These are phyloP conservation scores for Coemansia sp. DNA, from an alignment of 192 early-diverging fungal species.

Conservation along the genomic window DNA sequence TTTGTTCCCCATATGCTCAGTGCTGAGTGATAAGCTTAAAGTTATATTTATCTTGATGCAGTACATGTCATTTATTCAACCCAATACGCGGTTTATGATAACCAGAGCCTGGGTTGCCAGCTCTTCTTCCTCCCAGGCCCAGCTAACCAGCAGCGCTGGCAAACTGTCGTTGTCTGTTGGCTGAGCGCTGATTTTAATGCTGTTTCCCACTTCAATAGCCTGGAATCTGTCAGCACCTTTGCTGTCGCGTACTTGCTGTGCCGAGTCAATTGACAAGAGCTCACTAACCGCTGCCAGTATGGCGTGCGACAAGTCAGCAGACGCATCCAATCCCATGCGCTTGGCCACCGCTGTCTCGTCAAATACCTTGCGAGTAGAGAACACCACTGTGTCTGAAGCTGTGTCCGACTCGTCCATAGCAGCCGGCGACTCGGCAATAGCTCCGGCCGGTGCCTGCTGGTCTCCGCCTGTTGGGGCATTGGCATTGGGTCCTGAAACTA, in stretches of 20 bases:
- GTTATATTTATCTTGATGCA: too few relatives aligned
- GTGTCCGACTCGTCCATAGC: not conserved
- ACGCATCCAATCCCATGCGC: conserved; percentile 21
- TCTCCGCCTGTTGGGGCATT: not conserved
- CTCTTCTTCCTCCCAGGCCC: conserved; percentile 68
- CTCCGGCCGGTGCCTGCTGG: not conserved
- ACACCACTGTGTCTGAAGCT: conserved; percentile 15
- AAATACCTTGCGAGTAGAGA: conserved; percentile 37
- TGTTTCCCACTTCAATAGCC: conserved; percentile 15
- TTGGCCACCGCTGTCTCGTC: conserved; percentile 14
- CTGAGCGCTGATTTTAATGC: conserved; percentile 14
- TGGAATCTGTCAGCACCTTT: not conserved
- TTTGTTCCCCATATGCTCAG: too few relatives aligned
- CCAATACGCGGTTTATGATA: conserved; percentile 53
- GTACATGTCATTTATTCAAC: conserved; percentile 1
- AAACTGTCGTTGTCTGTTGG: conserved; percentile 11
- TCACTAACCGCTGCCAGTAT: conserved; percentile 22
- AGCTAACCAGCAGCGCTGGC: conserved; percentile 54
- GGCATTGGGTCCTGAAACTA: not conserved
- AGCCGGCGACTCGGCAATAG: not conserved
- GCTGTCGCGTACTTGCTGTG: conserved; percentile 3
- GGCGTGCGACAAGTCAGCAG: conserved; percentile 9
- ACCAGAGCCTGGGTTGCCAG: conserved; percentile 62
- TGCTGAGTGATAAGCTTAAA: too few relatives aligned
- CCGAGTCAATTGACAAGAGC: conserved; percentile 25